Evolutionary conservation across 2,329 filamentous ascomycete species (phyloP), one percentile per base, ranked within the genome.

Genomic region (Huntiella decipiens): DNA sequence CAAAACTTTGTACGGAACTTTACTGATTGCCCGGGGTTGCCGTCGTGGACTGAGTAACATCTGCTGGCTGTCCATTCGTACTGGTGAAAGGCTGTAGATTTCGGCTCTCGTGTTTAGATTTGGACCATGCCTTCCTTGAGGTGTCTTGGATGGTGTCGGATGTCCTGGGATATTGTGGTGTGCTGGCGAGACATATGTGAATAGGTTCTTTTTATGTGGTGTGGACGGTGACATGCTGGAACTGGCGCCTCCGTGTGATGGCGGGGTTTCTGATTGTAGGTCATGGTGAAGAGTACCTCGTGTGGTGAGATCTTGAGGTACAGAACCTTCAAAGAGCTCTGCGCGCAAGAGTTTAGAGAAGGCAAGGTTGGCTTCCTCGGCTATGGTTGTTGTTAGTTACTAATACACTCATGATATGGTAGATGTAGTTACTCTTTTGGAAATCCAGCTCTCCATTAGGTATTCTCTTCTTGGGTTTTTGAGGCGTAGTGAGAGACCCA

Each of bases 1-100:
- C 7, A 98, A 69, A 1, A 98, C 91, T 62, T 98, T 98, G 63
- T 92, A 98, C 0, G 91, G 91, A 0, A 96, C 88, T 60, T 96
- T 96, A 61, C 84, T 88, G 15, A 98, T 85, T 28, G 84, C 81
- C 53, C 91, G 72, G 2, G 88, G 85, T 52, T 91, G 84, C 55
- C 91, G 84, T 51, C 87, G 74, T 2, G 88, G 87, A 46, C 83
- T 93, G 11, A 96, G 71, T 1, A 98, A 73, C 71, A 98, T 92
- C 49, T 85, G 82, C 56, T 96, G 91, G 55, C 86, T 95, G 47
- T 82, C 83, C 54, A 87, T 84, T 45, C 91, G 81, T 52, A 98
- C 88, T 1, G 91, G 91, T 0, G 91, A 96, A 34, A 96, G 61
- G 57, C 86, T 96, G 65, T 98, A 98, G 33, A 96, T 79, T 55